A percentile compares a stretch with the other conserved stretches of the same genome.
Conservation (phyloP, 2,329 filamentous ascomycete species). For the Huntiella omanensis region DNA sequence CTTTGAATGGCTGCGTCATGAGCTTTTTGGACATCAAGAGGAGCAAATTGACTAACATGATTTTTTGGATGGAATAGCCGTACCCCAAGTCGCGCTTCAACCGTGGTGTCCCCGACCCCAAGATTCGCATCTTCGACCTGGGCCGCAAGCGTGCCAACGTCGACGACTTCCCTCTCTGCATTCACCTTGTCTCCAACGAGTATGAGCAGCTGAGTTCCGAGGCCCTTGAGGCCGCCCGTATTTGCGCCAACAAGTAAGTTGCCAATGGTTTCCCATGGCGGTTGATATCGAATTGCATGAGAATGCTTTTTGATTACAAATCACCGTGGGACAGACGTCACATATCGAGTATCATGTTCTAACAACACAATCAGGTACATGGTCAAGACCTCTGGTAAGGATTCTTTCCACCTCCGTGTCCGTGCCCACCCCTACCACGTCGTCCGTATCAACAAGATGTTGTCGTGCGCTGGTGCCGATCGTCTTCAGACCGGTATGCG, state of each 20-base stretch:
- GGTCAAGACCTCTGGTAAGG: constrained; percentile 54
- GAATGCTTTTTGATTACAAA: too few species aligned
- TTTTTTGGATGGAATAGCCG: constrained; percentile 35
- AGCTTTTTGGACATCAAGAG: neutral
- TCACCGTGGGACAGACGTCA: neutral
- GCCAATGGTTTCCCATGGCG: too few species aligned
- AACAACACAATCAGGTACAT: constrained; percentile 32
- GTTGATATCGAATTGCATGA: too few species aligned
- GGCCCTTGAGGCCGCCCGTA: constrained; percentile 98
- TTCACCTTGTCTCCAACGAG: constrained; percentile 99
- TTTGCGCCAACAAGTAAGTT: constrained; percentile 87
- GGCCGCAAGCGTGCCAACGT: constrained; percentile 97
- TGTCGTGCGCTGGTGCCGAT: constrained; percentile 99
- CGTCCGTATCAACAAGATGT: constrained; percentile 99
- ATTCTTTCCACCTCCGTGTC: constrained; percentile 55
- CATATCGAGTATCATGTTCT: neutral
- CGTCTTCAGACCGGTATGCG: constrained; percentile 99
- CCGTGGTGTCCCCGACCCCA: constrained; percentile 81
- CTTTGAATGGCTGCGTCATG: too few species aligned
- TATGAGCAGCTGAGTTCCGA: constrained; percentile 99
- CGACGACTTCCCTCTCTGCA: constrained; percentile 98
- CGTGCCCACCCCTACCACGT: constrained; percentile 99
- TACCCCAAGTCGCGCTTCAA: constrained; percentile 99
- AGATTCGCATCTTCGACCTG: constrained; percentile 96
- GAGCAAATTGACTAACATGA: constrained; percentile 12